Percentiles rank a stretch among this genome's conserved stretches.
phyloP scores from a whole-genome alignment of 352 stramenopile species.

The Phytophthora hybrid region DNA sequence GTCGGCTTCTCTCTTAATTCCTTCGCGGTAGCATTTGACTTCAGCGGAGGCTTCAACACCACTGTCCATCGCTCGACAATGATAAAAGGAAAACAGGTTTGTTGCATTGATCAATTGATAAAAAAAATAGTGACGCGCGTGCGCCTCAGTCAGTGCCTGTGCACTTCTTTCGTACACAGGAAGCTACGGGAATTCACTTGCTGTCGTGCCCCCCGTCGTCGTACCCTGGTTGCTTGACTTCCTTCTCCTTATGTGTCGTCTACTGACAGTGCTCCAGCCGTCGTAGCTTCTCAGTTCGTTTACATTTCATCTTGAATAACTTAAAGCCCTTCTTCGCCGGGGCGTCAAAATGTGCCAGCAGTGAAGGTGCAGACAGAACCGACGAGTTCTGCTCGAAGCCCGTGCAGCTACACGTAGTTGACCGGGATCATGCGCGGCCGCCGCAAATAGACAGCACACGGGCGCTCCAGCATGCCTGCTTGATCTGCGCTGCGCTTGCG shows the following conservation, averaged over 20 bases:
- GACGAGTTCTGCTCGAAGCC: conserved; percentile 59
- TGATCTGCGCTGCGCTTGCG: conserved; percentile 61
- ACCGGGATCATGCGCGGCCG: conserved; percentile 72
- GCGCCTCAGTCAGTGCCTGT: conserved; percentile 3
- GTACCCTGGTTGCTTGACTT: conserved; percentile 19
- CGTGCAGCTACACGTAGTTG: conserved; percentile 72
- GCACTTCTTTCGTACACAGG: conserved; percentile 11
- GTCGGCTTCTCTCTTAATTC: background rate
- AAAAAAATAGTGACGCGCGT: conserved; percentile 14
- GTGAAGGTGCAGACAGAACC: background rate
- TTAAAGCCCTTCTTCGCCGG: conserved; percentile 27
- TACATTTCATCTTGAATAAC: conserved; percentile 41
- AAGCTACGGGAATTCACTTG: conserved; percentile 5
- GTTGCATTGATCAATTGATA: conserved; percentile 30
- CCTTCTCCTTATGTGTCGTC: conserved; percentile 19
- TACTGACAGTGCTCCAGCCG: conserved; percentile 12
- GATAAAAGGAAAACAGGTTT: conserved; percentile 5
- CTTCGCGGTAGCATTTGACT: background rate
- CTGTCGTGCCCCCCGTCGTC: background rate
- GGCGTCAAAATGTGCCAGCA: conserved; percentile 23
- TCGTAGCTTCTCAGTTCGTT: conserved; percentile 29
- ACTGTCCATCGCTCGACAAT: too few relatives aligned
- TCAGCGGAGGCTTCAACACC: too few relatives aligned
- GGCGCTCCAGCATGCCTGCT: conserved; percentile 47
- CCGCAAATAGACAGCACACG: conserved; percentile 56